Base-by-base conservation (phyloP, 1,284 basidiomycete genomes). In the Sanguinoderma infundibulare region DNA sequence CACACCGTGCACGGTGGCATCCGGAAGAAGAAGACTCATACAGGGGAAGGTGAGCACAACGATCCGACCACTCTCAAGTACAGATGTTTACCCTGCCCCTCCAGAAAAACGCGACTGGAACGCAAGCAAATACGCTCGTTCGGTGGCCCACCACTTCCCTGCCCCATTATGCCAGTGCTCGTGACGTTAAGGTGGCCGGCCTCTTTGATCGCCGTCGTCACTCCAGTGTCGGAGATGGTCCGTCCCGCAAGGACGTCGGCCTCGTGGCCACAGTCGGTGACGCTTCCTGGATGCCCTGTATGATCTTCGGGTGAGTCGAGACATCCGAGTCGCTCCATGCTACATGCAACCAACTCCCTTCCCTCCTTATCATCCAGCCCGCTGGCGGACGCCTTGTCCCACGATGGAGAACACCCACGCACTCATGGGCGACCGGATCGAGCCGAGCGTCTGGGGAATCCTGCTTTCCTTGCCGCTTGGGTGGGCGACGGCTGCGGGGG, bases 321-420 rank as follows among this genome's bases (percentile, higher is more conserved):
- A 35, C 51, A 24, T 24, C n/a, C n/a, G n/a, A n/a, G n/a, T n/a
- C 8, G 30, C 9, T 44, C 44, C 46, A n/a, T 34, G 44, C 35
- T 24, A 17, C 38, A 34, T 40, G 35, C 28, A 26, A 28, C 55
- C 36, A 30, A 40, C 38, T 1, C 28, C 35, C 56, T 53, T 51
- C 49, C 34, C 56, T 52, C 39, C 22, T 58, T 58, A 52, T 58
- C 56, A 17, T 34, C 24, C 10, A 42, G 55, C n/a, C 22, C 38
- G 39, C 39, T 20, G 20, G 24, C 22, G 39, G 30, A 51, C 50
- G 52, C 50, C 49, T 36, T 58, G 49, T 34, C 50, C 26, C 50
- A 40, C 38, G 28, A 42, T 34, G 24, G 15, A 24, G 28, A 46
- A 22, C 28, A 53, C 57, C 39, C 39, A 52, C 50, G 22, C 20